Percentiles rank a stretch among this genome's conserved stretches.
These are phyloP conservation scores for Penicillium lividum DNA, from an alignment of 495 filamentous ascomycete species.

Conservation along the genomic window DNA sequence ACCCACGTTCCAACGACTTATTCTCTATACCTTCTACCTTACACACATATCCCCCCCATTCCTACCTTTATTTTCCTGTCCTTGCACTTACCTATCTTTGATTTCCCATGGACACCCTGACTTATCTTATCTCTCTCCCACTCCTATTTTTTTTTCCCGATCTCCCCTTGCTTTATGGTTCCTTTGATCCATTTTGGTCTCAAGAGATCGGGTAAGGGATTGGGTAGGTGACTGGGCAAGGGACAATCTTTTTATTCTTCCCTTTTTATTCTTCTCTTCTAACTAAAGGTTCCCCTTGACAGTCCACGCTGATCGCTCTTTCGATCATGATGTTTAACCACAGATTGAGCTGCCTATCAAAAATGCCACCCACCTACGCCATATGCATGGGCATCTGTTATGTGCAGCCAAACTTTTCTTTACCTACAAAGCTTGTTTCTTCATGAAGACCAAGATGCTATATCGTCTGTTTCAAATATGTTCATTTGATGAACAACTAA, in stretches of 20 bases:
- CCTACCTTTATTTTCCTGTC: not conserved
- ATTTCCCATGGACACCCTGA: not conserved
- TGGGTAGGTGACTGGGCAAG: no score
- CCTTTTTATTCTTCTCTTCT: not conserved
- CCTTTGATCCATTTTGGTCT: not conserved
- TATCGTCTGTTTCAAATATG: not conserved
- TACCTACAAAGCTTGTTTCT: not conserved
- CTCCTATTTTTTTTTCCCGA: not conserved
- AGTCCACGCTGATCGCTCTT: not conserved
- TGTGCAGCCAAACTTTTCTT: not conserved
- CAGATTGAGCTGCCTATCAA: not conserved
- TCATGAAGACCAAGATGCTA: not conserved
- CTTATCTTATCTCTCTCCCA: not conserved
- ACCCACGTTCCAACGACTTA: slow-evolving; percentile 13
- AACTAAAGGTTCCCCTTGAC: not conserved
- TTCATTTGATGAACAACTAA: slow-evolving; percentile 1
- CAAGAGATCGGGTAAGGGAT: no score
- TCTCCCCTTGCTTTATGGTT: not conserved
- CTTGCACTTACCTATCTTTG: not conserved
- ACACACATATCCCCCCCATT: not conserved
- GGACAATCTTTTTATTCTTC: not conserved
- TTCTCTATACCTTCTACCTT: slow-evolving; percentile 5
- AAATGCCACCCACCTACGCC: not conserved
- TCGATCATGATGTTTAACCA: not conserved
- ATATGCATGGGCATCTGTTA: slow-evolving; percentile 2